phyloP scores from a whole-genome alignment of 148 eudicot species.

The Persicaria tinctoria region DNA sequence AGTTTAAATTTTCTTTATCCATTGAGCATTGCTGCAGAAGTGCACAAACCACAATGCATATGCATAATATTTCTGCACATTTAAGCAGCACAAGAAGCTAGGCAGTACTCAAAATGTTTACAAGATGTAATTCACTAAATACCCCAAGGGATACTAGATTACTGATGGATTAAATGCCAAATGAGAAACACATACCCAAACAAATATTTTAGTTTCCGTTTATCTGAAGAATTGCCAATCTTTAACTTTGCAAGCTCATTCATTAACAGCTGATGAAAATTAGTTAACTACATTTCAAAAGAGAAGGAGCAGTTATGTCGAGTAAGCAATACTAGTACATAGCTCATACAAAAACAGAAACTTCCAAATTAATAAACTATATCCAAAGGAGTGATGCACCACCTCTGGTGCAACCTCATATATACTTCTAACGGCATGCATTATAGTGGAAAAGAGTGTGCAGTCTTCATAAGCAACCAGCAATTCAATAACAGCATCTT shows the following conservation, averaged over 20 bases:
- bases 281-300: slow-evolving; percentile 36
- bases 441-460: slow-evolving; percentile 37
- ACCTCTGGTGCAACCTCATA: slow-evolving; percentile 58
- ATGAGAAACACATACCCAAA: slow-evolving; percentile 53
- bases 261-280: slow-evolving; percentile 53
- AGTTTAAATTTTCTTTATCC: no score
- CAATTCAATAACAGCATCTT: slow-evolving; percentile 45
- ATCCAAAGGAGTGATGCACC: neutral
- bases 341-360: neutral
- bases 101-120: neutral
- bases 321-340: neutral
- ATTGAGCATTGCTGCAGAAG: no score
- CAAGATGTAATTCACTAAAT: neutral
- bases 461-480: slow-evolving; percentile 48
- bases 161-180: neutral
- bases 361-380: neutral
- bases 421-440: slow-evolving; percentile 41
- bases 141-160: neutral
- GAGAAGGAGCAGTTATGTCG: neutral
- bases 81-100: neutral
- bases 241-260: slow-evolving; percentile 43
- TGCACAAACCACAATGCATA: no score
- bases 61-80: no score
- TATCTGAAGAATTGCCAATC: slow-evolving; percentile 30
- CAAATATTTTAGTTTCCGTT: slow-evolving; percentile 34